These are phyloP conservation scores for Solanum neorickii DNA, from an alignment of 257 asterid species.

Conservation along the genomic window DNA sequence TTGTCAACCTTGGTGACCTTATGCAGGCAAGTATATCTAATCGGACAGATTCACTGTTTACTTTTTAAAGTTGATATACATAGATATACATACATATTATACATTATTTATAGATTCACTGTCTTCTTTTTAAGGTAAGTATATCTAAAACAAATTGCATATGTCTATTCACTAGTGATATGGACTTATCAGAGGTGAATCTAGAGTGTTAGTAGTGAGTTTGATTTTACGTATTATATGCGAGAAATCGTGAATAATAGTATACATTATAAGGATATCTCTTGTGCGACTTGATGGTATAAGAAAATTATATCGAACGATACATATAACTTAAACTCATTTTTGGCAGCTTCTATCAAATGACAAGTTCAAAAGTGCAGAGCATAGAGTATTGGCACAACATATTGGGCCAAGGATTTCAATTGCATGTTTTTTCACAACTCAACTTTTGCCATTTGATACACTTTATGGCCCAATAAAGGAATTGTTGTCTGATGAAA, in stretches of 20 bases:
- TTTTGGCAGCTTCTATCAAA: conserved; percentile 3
- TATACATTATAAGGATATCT: not conserved
- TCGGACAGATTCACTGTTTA: not conserved
- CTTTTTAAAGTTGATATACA: not conserved
- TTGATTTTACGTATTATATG: not conserved
- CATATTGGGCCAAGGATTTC: conserved; percentile 43
- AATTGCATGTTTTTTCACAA: conserved; percentile 50
- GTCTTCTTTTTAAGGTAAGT: no score
- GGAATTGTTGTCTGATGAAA: conserved; percentile 28
- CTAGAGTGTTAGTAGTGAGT: not conserved
- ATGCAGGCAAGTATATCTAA: not conserved
- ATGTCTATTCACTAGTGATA: not conserved
- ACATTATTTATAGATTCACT: not conserved
- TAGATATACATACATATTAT: not conserved
- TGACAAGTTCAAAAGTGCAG: conserved; percentile 1
- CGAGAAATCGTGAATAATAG: not conserved
- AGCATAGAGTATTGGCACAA: conserved; percentile 52
- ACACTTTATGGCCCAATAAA: conserved; percentile 44
- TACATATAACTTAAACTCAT: not conserved
- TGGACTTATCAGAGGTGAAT: no score
- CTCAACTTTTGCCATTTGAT: conserved; percentile 29
- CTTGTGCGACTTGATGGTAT: not conserved
- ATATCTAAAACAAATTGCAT: not conserved
- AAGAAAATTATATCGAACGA: not conserved
- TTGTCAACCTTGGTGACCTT: conserved; percentile 8